A percentile compares a stretch with the other conserved stretches of the same genome.
phyloP scores from a whole-genome alignment of 306 rosid species.

The Canavalia gladiata region DNA sequence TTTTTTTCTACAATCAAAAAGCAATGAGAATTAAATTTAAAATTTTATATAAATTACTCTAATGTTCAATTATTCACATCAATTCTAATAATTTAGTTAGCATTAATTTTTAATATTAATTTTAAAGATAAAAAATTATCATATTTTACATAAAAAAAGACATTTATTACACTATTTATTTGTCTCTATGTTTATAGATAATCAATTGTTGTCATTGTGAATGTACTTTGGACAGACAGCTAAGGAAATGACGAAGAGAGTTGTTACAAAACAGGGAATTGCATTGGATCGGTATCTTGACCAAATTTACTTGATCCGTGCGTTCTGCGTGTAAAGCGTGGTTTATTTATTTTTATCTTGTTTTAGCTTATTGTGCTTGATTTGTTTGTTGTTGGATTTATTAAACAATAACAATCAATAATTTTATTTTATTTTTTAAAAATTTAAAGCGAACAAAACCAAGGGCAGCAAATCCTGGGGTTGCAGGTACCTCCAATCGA shows the following conservation, averaged over 20 bases:
- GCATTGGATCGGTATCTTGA: neutral
- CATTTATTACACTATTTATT: too few species aligned
- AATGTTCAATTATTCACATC: too few species aligned
- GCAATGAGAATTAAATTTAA: too few species aligned
- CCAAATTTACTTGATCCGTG: neutral
- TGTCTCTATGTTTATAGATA: neutral
- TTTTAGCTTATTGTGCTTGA: neutral
- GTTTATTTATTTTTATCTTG: neutral
- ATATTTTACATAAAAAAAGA: too few species aligned
- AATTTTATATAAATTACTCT: too few species aligned
- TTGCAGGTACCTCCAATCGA: neutral
- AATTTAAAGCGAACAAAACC: constrained; percentile 23
- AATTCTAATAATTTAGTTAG: too few species aligned
- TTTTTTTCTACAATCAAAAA: too few species aligned
- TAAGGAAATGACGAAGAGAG: neutral
- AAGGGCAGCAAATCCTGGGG: constrained; percentile 40
- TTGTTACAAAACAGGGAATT: neutral
- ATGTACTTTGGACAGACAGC: neutral
- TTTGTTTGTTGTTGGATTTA: neutral
- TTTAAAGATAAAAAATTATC: too few species aligned
- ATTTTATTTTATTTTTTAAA: too few species aligned
- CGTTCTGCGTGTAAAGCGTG: constrained; percentile 47
- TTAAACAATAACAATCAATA: neutral
- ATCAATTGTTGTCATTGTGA: neutral
- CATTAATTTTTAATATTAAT: too few species aligned